phyloP scores from a whole-genome alignment of 2,329 filamentous ascomycete species.

The Phaeosphaeriaceae sp. region DNA sequence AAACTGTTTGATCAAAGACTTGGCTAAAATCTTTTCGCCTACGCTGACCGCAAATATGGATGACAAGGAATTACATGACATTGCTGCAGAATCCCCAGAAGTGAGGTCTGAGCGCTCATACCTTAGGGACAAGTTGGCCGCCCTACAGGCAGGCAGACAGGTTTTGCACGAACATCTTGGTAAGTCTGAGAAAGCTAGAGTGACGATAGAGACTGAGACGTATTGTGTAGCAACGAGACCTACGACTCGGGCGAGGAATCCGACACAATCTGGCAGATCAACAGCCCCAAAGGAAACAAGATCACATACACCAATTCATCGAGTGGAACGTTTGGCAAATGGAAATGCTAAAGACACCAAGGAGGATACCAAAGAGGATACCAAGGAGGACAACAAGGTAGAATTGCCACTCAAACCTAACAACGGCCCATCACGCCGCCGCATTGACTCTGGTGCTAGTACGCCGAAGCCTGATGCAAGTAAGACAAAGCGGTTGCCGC shows the following conservation, averaged over 20 bases:
- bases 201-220: not conserved
- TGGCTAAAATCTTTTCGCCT: constrained; percentile 28
- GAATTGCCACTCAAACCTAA: not conserved
- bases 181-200: not conserved
- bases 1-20: constrained; percentile 29
- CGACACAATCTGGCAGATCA: not conserved
- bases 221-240: constrained; percentile 8
- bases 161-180: constrained; percentile 24
- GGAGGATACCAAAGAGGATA: not conserved
- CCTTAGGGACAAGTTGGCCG: constrained; percentile 19
- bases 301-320: not conserved
- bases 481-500: not conserved
- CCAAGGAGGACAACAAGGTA: not conserved
- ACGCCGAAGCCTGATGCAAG: not conserved
- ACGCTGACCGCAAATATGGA: constrained; percentile 23
- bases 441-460: not conserved
- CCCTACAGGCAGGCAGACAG: constrained; percentile 18
- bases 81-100: constrained; percentile 37
- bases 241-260: not conserved
- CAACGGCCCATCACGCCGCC: constrained; percentile 1
- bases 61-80: constrained; percentile 23
- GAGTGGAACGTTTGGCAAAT: not conserved
- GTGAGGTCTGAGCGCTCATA: constrained; percentile 16
- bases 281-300: not conserved
- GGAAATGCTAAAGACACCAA: not conserved